A percentile compares a stretch with the other conserved stretches of the same genome.
Conservation (phyloP, 2,329 filamentous ascomycete genomes). For the Colletotrichum horii region DNA sequence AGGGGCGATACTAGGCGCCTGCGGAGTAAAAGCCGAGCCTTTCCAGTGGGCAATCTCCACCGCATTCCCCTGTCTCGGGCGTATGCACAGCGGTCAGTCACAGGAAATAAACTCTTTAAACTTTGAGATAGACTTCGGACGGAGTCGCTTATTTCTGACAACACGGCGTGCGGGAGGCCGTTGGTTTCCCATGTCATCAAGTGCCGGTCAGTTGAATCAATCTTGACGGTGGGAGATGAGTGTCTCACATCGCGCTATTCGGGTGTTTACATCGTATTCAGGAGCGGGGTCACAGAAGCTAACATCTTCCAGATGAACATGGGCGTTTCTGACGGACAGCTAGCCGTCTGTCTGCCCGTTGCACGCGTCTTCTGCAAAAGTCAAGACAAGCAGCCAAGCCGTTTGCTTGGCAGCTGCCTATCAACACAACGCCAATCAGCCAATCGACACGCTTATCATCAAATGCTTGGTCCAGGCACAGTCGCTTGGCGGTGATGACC, state of each 20-base stretch:
- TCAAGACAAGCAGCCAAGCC: background rate
- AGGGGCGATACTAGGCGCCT: background rate
- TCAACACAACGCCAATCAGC: background rate
- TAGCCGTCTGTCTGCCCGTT: background rate
- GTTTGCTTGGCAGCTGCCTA: slow-evolving; percentile 6
- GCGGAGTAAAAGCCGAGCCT: background rate
- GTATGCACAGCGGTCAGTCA: background rate
- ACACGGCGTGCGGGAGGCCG: background rate
- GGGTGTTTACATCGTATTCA: background rate
- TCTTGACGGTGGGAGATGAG: background rate
- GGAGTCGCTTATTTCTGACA: slow-evolving; percentile 2
- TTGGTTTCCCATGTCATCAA: background rate
- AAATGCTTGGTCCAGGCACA: background rate
- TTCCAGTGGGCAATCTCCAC: background rate
- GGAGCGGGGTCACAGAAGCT: background rate
- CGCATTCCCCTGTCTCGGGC: background rate
- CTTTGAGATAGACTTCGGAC: slow-evolving; percentile 13
- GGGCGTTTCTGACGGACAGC: no score
- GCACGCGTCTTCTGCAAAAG: background rate
- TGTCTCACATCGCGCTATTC: background rate
- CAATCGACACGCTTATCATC: background rate
- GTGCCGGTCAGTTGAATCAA: background rate
- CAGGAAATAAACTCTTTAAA: slow-evolving; percentile 18
- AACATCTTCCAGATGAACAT: background rate
- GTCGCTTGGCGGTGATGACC: background rate